Conservation (phyloP, 2,329 filamentous ascomycete genomes). For the Colletotrichum sp. region DNA sequence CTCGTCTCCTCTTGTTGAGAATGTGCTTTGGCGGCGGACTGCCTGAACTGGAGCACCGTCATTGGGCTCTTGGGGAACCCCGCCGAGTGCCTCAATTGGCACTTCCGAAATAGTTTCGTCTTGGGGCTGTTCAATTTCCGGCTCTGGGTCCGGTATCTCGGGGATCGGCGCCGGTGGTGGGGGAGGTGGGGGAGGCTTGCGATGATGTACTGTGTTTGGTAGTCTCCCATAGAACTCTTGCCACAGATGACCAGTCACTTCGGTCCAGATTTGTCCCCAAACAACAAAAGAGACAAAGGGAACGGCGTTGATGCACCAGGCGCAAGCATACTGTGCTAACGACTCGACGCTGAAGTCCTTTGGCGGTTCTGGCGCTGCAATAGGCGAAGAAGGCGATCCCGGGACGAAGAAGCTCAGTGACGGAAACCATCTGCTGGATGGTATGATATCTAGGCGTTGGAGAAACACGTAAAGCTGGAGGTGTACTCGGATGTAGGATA, state of each 20-base stretch:
- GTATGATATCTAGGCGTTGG: constrained; percentile 54
- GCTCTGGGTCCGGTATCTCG: neutral
- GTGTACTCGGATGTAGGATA: constrained; percentile 51
- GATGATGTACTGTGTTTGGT: constrained; percentile 40
- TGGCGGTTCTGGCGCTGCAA: constrained; percentile 49
- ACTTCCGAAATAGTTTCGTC: neutral
- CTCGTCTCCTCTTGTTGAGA: constrained; percentile 55
- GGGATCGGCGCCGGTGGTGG: constrained; percentile 23
- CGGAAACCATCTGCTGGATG: constrained; percentile 47
- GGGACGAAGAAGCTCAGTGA: constrained; percentile 57
- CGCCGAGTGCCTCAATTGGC: neutral
- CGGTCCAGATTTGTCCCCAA: constrained; percentile 41
- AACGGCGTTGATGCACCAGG: constrained; percentile 43
- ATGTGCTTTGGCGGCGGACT: constrained; percentile 48
- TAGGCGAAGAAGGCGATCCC: constrained; percentile 56
- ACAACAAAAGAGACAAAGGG: constrained; percentile 54
- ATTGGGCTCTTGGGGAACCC: neutral
- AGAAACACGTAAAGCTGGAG: constrained; percentile 57
- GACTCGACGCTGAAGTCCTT: constrained; percentile 40
- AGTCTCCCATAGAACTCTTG: constrained; percentile 41
- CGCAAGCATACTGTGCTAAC: constrained; percentile 48
- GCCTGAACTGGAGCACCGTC: constrained; percentile 33
- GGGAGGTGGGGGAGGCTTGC: constrained; percentile 24
- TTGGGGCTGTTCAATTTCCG: neutral
- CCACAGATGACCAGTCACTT: constrained; percentile 41